Base-by-base conservation (phyloP, 1,139 yeast genomes). In the Scheffersomyces stambukii region DNA sequence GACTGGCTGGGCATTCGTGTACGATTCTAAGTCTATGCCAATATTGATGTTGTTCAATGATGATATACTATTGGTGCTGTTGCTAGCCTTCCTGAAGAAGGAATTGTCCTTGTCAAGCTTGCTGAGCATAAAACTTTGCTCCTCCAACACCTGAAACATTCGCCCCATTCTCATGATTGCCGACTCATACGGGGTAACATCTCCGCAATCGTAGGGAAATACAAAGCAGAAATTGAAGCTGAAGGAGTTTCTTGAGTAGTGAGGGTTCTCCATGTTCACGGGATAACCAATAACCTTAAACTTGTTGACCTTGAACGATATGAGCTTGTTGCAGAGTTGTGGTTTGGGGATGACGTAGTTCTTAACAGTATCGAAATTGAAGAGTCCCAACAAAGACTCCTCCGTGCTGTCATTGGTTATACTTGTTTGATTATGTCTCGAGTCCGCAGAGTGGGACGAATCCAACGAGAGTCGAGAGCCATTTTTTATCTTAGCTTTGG, bases 321-420 rank as follows among this genome's bases (percentile, higher is more conserved):
- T 70, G 19, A 91, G 64, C 36, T 81, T 71, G 52, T 91, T 86
- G 54, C 97, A 91, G 21, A 93, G 64, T 32, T 81, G 88, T 0
- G 95, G 91, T 50, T 91, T 91, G 5, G 99, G 99, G 17, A 91
- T 89, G 27, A 91, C 77, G 50, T 85, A 91, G 61, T 86, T 89
- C 50, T 85, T 85, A 24, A 93, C 79, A 3, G 84, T 70, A 50
- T 86, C 94, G 54, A 93, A 91, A 45, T 84, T 80, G 48, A 89
- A 78, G 19, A 82, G 57, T 70, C 22, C 60, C 54, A 24, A n/a
- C n/a, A n/a, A 27, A 24, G 15, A 8, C 5, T 61, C 50, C 12
- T 21, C 31, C 9, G 23, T 21, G 9, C 24, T 27, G 14, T 25
- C 31, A 19, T 32, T 31, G 16, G 27, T 13, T 18, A 16, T 45